Base-by-base conservation (phyloP, 495 filamentous ascomycete species). In the Bathelium albidoporum region DNA sequence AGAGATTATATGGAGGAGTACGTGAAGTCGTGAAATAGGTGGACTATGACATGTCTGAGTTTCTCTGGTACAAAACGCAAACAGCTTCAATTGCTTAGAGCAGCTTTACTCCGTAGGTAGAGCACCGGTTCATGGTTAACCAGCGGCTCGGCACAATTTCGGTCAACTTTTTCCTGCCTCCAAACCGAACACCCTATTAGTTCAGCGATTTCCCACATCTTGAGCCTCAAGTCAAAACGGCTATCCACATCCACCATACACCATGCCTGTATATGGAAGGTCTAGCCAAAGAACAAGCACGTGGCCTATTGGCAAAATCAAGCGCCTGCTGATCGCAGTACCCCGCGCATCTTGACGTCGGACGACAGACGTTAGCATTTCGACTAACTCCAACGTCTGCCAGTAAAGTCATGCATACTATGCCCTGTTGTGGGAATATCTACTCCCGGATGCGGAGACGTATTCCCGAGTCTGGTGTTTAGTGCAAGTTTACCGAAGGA, bases 1-100 rank as follows among this genome's bases (percentile, higher is more conserved):
- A 62, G 69, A 62, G 70, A 66, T 49, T 71, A 69, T 60, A 63
- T 60, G 11, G 69, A 65, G 58, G 65, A 59, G 22, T 55, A 55
- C 59, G 59, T 71, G 63, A 65, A 68, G 60, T 5, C 62, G 58
- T 55, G 62, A 49, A 43, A 39, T 16, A 22, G 26, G 11, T 10
- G 34, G 28, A 11, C 2, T 28, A 16, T 49, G 43, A 0, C 32
- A 0, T 4, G 52, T 22, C 26, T 22, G n/a, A 55, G n/a, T n/a
- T n/a, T n/a, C n/a, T n/a, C n/a, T n/a, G n/a, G n/a, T n/a, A n/a
- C n/a, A n/a, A 12, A 39, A 5, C 14, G 14, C 34, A 39, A 39
- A 39, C 14, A 39, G 5, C 5, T 39, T 5, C 34, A 39, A 5
- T 14, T 39, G 34, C 34, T 5, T 39, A 5, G 14, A 14, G 5